Evolutionary conservation across 2,329 filamentous ascomycete genomes (phyloP).

Genomic region (Capronia americana): DNA sequence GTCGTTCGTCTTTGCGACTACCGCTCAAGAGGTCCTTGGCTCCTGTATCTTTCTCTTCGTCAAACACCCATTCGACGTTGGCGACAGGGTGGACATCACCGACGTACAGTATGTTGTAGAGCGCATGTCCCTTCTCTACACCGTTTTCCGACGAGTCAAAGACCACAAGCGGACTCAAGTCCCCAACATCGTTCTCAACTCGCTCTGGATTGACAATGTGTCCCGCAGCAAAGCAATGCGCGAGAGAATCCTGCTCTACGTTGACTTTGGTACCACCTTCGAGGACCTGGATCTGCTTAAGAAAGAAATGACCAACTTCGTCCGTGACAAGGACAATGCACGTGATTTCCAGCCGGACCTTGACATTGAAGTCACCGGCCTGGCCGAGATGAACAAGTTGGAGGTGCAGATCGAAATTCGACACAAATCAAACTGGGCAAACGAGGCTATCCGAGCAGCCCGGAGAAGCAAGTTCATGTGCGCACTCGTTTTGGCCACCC

Average conservation of each 20-base stretch:
- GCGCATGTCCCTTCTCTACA: slow-evolving; percentile 92
- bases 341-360: slow-evolving; percentile 91
- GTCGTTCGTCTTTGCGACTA: slow-evolving; percentile 95
- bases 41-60: slow-evolving; percentile 99
- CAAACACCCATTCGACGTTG: slow-evolving; percentile 97
- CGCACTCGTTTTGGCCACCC: slow-evolving; percentile 81
- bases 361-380: slow-evolving; percentile 75
- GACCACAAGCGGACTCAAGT: slow-evolving; percentile 81
- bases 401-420: slow-evolving; percentile 81
- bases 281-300: slow-evolving; percentile 88
- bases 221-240: slow-evolving; percentile 90
- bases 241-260: slow-evolving; percentile 78
- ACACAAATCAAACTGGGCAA: slow-evolving; percentile 92
- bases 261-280: slow-evolving; percentile 85
- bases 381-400: slow-evolving; percentile 87
- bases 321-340: slow-evolving; percentile 79
- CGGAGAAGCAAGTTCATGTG: slow-evolving; percentile 97
- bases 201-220: slow-evolving; percentile 93
- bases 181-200: slow-evolving; percentile 91
- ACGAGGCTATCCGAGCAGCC: slow-evolving; percentile 79
- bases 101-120: slow-evolving; percentile 78
- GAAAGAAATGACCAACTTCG: slow-evolving; percentile 82
- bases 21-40: slow-evolving; percentile 92
- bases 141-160: slow-evolving; percentile 83
- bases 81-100: slow-evolving; percentile 85